Base-by-base conservation (phyloP, 352 stramenopile species). In the Pythium aquatile region DNA sequence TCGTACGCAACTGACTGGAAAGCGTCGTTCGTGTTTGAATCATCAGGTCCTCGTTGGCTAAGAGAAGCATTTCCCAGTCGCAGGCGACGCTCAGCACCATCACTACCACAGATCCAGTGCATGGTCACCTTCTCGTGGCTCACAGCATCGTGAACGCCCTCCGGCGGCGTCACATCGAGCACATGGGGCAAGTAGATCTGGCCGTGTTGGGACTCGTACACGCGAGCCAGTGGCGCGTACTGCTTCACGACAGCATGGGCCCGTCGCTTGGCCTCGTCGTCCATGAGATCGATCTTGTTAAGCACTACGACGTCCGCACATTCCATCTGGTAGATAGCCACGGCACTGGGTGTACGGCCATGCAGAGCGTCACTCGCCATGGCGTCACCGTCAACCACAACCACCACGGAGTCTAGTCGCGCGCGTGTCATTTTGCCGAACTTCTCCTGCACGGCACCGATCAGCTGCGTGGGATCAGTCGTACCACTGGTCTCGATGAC, bases 371-470 rank as follows among this genome's bases (percentile, higher is more conserved):
- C 78, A 46, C 79, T 70, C 14, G 77, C 75, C 48, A 93, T 55
- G 1, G 81, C 78, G 51, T 94, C 85, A 39, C 82, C 84, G 66
- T 94, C 85, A 48, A 91, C 82, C 35, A 94, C 79, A 1, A 79
- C 66, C 40, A 94, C 85, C 49, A 94, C 85, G 28, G 78, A 88
- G 62, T 94, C 85, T 55, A 94, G 70, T 24, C 83, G 73, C n/a
- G 83, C 85, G 17, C 83, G 80, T 32, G 80, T 90, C 80, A 94
- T 90, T 39, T 85, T 81, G 58, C 85, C 85, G 40, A 93, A 94
- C 17, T 82, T 82, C 33, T 88, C 74, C 47, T 93, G 77, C 40
- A 92, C 78, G 0, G 81, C 78, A 0, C 75, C 70, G 24, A 94
- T 76, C 46, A 94, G 66, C 48, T 78, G 75, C 60, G 77, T 87